Evolutionary conservation across 345 rosid genomes (phyloP).

Genomic region (Heritiera fomes): DNA sequence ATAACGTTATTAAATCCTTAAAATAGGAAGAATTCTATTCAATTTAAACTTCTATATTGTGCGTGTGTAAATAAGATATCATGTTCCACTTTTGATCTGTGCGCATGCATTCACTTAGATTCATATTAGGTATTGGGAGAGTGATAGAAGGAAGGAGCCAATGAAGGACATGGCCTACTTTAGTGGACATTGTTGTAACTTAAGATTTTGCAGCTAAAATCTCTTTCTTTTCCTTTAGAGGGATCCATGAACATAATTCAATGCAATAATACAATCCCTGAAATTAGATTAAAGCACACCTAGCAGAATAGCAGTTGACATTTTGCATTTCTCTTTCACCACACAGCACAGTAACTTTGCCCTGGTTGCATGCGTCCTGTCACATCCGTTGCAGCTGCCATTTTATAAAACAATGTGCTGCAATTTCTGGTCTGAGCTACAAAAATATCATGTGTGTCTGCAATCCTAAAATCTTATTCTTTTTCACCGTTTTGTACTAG

Average conservation of each 20-base stretch:
- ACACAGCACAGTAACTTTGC: neutral
- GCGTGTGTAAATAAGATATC: too few relatives aligned
- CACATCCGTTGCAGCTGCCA: conserved; percentile 14
- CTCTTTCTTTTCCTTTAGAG: neutral
- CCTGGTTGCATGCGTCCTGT: conserved; percentile 1
- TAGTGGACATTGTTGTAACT: conserved; percentile 3
- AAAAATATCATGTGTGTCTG: conserved; percentile 1
- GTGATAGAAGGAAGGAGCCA: neutral
- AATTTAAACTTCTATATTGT: neutral
- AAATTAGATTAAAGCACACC: neutral
- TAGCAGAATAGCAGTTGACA: conserved; percentile 9
- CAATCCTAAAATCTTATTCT: conserved; percentile 20
- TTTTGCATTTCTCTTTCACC: conserved; percentile 16
- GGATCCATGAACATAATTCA: neutral
- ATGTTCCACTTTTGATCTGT: neutral
- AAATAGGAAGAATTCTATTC: neutral
- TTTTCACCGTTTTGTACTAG: neutral
- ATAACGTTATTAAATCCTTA: neutral
- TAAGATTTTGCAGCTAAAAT: neutral
- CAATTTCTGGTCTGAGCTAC: neutral
- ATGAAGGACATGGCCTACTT: neutral
- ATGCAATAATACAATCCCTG: neutral
- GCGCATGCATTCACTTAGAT: neutral
- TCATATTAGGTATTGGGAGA: neutral
- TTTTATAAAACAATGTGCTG: neutral